Base-by-base conservation (phyloP, 768 basidiomycete genomes). In the Gymnopilus junonius region DNA sequence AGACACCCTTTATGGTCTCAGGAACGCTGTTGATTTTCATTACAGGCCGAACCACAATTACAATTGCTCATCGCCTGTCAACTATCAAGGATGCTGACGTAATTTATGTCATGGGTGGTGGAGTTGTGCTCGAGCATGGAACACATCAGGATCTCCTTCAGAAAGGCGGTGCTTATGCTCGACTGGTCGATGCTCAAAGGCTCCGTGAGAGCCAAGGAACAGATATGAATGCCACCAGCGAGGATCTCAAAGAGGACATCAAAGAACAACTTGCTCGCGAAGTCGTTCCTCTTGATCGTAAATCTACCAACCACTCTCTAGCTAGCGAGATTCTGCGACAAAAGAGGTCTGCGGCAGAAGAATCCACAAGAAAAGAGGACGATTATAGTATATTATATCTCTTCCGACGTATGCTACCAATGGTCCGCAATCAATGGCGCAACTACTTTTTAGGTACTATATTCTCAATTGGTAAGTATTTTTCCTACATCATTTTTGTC, bases 71-170 rank as follows among this genome's bases (percentile, higher is more conserved):
- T 67, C 85, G 91, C 65, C 80, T 92, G 1, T 92, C 91, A 2
- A 94, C 93, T 15, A 90, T 95, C 81, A 92, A 90, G 77, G 89
- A 92, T 70, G 94, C 93, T 0, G 83, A 93, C 74, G 77, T 85
- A 60, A 94, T 94, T 62, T 90, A 90, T 69, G 94, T 97, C 65
- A 94, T 97, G 91, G 95, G 94, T 51, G 89, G 89, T 2, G 95
- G 95, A 1, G 78, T 85, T 43, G 86, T 96, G 46, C 75, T 96
- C 46, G 94, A 97, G 75, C 77, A 82, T 29, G 95, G 95, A 11
- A 93, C 87, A 0, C 94, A 97, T 74, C 73, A 83, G 48, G 84
- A 91, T 43, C 85, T 95, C 4, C 75, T 94, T 55, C 64, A 74
- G 55, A 76, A 82, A 53, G 82, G 85, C n/a, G 87, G 93, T 54